Evolutionary conservation across 73 alveolate genomes (phyloP), one percentile per base, ranked within the genome.

Genomic region (Paraurostyla sp.): DNA sequence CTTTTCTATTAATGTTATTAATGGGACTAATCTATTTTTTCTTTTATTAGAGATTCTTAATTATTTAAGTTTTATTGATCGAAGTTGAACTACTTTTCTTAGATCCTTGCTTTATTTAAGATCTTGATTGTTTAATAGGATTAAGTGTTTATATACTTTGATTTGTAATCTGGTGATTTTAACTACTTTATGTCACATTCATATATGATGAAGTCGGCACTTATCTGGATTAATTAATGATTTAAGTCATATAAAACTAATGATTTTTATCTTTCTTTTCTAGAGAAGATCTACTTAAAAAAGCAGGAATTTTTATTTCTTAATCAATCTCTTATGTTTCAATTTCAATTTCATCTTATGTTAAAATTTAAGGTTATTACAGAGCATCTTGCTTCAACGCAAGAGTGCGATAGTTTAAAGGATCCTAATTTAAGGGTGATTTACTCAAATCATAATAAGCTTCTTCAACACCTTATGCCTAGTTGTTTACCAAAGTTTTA

Each of bases 11-110:
- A n/a, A n/a, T 33, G 32, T 40, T 65, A 65, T 65, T 65, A 1
- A 65, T 3, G 4, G 82, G 82, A 65, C 82, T 65, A 38, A 65
- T 65, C 13, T 65, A 15, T 38, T 65, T 65, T 65, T 33, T 65
- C 7, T 65, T 65, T 11, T 59, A n/a, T n/a, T n/a, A n/a, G 48
- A 59, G 76, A n/a, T 25, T 25, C 32, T 59, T 59, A 7, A 59
- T 59, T 6, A 65, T 33, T 9, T 65, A 16, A 38, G 58, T 4
- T 38, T 30, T 40, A 33, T 35, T 40, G 3, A 22, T 13, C 13
- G 13, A 13, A 40, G 29, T 33, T 40, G 35, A 18, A 38, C 35
- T 58, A 22, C 38, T 25, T 35, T 65, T 65, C 42, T 38, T 65
- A 15, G 41, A 40, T 30, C 41, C 41, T 3, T 16, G 18, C 23